Conservation (phyloP, 116 monocot genomes). For the Phalaenopsis hybrid region DNA sequence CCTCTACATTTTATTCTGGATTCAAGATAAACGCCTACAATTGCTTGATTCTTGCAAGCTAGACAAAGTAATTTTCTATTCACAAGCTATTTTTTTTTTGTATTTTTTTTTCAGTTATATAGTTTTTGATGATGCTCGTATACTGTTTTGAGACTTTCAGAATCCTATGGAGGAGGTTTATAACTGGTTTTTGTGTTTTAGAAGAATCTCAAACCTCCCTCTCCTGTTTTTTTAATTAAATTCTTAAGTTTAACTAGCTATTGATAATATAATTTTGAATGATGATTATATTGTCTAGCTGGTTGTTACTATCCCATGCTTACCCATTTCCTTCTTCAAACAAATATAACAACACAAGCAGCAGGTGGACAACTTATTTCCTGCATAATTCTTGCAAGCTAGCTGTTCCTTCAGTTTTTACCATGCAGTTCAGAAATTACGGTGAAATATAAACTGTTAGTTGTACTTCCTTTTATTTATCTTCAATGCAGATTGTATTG, state of each 20-base stretch:
- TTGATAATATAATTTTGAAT: neutral
- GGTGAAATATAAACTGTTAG: no score
- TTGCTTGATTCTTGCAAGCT: slow-evolving; percentile 56
- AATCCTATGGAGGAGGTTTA: neutral
- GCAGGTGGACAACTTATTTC: neutral
- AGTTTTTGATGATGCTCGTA: neutral
- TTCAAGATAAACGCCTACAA: slow-evolving; percentile 52
- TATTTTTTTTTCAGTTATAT: neutral
- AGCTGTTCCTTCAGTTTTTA: neutral
- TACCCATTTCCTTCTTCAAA: neutral
- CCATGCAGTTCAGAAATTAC: neutral
- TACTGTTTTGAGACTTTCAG: neutral
- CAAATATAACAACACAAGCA: no score
- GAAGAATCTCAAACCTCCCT: neutral
- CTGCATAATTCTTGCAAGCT: neutral
- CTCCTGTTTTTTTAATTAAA: neutral
- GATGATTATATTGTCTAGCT: neutral
- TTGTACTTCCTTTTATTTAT: no score
- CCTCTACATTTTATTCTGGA: slow-evolving; percentile 59
- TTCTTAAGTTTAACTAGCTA: neutral
- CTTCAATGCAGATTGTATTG: no score
- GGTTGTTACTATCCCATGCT: neutral
- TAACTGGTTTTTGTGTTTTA: neutral
- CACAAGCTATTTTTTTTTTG: neutral
- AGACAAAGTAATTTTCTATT: slow-evolving; percentile 37